Conservation (phyloP, 768 basidiomycete genomes). For the Amanita molliuscula region DNA sequence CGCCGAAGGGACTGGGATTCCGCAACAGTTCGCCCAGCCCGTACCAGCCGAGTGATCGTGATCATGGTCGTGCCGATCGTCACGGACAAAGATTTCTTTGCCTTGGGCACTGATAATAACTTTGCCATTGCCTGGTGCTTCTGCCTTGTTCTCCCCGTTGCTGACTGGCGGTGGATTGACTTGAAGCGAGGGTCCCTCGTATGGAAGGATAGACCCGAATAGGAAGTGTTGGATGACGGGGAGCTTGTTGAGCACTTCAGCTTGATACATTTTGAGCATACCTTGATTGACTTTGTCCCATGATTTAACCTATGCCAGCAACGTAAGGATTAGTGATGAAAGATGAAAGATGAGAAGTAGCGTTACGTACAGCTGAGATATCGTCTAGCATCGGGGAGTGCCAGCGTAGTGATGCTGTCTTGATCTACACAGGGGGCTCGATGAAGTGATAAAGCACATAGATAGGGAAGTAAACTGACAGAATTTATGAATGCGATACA, state of each 20-base stretch:
- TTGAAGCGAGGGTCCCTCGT: slow-evolving; percentile 47
- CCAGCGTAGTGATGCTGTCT: slow-evolving; percentile 92
- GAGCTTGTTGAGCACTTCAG: slow-evolving; percentile 90
- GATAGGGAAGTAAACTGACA: slow-evolving; percentile 29
- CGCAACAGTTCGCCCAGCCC: slow-evolving; percentile 89
- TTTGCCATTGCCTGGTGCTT: slow-evolving; percentile 12
- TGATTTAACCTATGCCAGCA: slow-evolving; percentile 61
- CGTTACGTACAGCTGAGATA: slow-evolving; percentile 63
- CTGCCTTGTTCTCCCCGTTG: not conserved
- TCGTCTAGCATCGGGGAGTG: slow-evolving; percentile 99
- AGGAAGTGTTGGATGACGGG: slow-evolving; percentile 96
- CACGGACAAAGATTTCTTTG: slow-evolving; percentile 39
- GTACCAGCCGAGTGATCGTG: slow-evolving; percentile 26
- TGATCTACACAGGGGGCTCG: slow-evolving; percentile 46
- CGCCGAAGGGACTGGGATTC: slow-evolving; percentile 74
- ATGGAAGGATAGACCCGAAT: slow-evolving; percentile 74
- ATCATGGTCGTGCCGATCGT: slow-evolving; percentile 13
- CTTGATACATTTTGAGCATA: slow-evolving; percentile 97
- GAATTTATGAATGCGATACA: slow-evolving; percentile 96
- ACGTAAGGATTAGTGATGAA: not conserved
- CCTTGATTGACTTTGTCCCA: slow-evolving; percentile 97
- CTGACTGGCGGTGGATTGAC: not conserved
- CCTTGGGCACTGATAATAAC: slow-evolving; percentile 28
- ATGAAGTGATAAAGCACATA: not conserved
- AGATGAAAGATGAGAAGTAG: not conserved